These are phyloP conservation scores for Kodamaea neixiangensis DNA, from an alignment of 805 yeast genomes.

Conservation along the genomic window DNA sequence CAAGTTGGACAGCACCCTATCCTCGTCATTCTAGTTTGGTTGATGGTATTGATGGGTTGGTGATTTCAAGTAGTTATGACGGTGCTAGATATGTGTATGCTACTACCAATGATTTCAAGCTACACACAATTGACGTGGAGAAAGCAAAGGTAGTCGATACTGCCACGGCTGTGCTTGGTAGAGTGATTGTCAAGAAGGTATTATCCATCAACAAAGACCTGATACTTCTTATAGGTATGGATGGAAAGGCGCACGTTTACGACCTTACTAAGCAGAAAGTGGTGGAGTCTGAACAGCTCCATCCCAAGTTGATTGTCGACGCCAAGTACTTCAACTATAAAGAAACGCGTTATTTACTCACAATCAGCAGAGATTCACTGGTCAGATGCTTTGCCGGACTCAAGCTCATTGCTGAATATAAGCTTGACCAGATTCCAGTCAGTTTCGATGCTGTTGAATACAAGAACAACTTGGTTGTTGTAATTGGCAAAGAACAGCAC, in stretches of 20 bases:
- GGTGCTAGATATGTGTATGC: slow-evolving; percentile 7
- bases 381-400: slow-evolving; percentile 31
- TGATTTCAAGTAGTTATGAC: slow-evolving; percentile 21
- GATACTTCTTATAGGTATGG: slow-evolving; percentile 52
- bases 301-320: slow-evolving; percentile 39
- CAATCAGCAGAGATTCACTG: slow-evolving; percentile 62
- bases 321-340: slow-evolving; percentile 27
- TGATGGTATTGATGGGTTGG: slow-evolving; percentile 23
- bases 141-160: slow-evolving; percentile 8
- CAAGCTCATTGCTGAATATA: slow-evolving; percentile 21
- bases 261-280: slow-evolving; percentile 7
- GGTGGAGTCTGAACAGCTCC: slow-evolving; percentile 25
- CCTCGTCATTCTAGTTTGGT: slow-evolving; percentile 20
- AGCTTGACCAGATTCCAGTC: slow-evolving; percentile 52
- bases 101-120: slow-evolving; percentile 12
- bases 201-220: slow-evolving; percentile 25
- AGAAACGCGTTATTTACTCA: slow-evolving; percentile 40
- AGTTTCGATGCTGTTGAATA: slow-evolving; percentile 43
- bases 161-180: slow-evolving; percentile 16
- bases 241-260: slow-evolving; percentile 42
- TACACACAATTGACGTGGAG: slow-evolving; percentile 22
- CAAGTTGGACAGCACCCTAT: slow-evolving; percentile 34
- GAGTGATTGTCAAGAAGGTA: slow-evolving; percentile 37
- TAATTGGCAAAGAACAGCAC: slow-evolving; percentile 61
- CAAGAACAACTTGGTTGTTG: slow-evolving; percentile 37